phyloP scores from a whole-genome alignment of 257 asterid genomes.

The Verbena officinalis region DNA sequence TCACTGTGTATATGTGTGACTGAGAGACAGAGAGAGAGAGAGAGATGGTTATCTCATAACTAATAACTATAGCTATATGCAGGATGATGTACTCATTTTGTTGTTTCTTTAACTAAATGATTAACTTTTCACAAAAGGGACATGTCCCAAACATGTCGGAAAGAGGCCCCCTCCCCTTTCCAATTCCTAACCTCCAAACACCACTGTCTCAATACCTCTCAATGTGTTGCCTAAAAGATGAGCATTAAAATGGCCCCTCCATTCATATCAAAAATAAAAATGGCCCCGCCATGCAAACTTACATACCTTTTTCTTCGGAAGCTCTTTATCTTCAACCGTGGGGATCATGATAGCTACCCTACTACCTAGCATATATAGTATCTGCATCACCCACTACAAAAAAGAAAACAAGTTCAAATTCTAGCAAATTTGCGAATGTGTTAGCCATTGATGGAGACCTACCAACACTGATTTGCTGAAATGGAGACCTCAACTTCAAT shows the following conservation, averaged over 20 bases:
- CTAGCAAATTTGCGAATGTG: background rate
- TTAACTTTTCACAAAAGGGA: constrained; percentile 33
- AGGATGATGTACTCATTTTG: constrained; percentile 18
- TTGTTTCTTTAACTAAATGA: constrained; percentile 10
- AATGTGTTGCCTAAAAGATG: constrained; percentile 35
- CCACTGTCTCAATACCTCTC: constrained; percentile 38
- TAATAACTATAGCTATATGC: background rate
- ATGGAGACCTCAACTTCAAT: too few relatives aligned
- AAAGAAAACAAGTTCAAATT: background rate
- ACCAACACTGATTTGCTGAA: too few relatives aligned
- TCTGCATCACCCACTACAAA: background rate
- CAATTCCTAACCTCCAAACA: constrained; percentile 26
- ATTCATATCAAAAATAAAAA: too few relatives aligned
- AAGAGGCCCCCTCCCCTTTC: constrained; percentile 29
- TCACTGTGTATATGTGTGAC: too few relatives aligned
- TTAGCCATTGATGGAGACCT: background rate
- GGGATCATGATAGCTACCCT: constrained; percentile 6
- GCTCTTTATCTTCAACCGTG: constrained; percentile 10
- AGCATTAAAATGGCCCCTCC: constrained; percentile 32
- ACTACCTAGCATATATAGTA: background rate
- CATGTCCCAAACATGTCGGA: constrained; percentile 84
- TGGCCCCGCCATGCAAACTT: constrained; percentile 27
- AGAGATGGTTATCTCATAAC: background rate
- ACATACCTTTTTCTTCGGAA: background rate
- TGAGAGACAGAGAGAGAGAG: constrained; percentile 5